Base-by-base conservation (phyloP, 2,329 filamentous ascomycete species). In the Metarhizium sp. region DNA sequence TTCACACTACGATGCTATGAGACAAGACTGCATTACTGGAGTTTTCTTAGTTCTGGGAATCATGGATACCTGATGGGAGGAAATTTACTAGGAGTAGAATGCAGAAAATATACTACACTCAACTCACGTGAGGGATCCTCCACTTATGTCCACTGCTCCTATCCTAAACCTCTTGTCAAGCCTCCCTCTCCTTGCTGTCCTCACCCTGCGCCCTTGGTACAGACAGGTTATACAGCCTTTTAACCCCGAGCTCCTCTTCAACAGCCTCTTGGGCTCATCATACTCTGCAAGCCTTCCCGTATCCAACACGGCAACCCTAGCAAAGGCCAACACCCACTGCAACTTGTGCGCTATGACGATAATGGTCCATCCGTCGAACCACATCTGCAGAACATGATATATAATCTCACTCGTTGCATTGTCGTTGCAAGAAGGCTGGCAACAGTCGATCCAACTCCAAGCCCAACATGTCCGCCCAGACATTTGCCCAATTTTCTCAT, bases 301-400 rank as follows among this genome's bases (percentile, higher is more conserved):
- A 34, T 2, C 10, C 32, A 34, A 34, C 25, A 25, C 25, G 25
- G 25, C 25, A 25, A 25, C 25, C 25, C 25, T 25, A 3, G 25
- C 25, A 3, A 25, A 25, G 25, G 25, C 25, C 25, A 25, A 4
- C 25, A 25, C 3, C 25, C 25, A 25, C 25, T 25, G 25, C 25
- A 34, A 11, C 10, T 61, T 5, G 40, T 69, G 67, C 32, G 62
- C 65, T 5, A 68, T 62, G 2, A 62, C 60, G 34, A 69, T 57
- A 32, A 85, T 72, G 2, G 82, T 85, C 61, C 78, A 76, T 47
- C 56, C 4, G 11, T 14, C 29, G 64, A 66, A 34, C 32, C 32
- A 34, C 10, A 11, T 7, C 32, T 2, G 32, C 32, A 56, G 34
- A 2, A 63, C 53, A 2, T 60, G 47, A 2, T 62, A 52, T 1